Base-by-base conservation (phyloP, 2,329 filamentous ascomycete genomes). In the Aspergillus pseudotamarii region DNA sequence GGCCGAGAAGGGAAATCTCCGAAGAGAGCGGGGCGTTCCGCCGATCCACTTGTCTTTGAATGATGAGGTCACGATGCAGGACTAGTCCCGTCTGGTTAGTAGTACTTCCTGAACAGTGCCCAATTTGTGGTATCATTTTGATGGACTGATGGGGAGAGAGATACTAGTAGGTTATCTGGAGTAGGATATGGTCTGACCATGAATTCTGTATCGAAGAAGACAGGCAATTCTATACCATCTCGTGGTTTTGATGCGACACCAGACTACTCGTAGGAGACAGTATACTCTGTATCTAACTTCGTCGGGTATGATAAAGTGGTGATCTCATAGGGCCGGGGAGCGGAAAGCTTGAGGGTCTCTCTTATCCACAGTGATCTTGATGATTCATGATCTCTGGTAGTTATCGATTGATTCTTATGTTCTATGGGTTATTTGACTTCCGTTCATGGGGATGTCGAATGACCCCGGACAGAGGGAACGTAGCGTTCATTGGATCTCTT, bases 1-100 rank as follows among this genome's bases (percentile, higher is more conserved):
- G 34, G 34, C 34, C 14, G n/a, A 38, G 51, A 55, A 50, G 30
- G 28, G 46, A 48, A 60, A 59, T 26, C 61, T 56, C 61, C 61
- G 57, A 63, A 51, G n/a, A 51, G n/a, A 59, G 61, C 61, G 61
- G 61, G 58, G 61, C 57, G 43, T 57, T 64, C 51, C 57, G 58
- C 41, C 19, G 61, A 60, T 63, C 61, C 58, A 58, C 60, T 36
- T 26, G 23, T 10, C 26, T n/a, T 10, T 16, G 50, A 28, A 14
- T 64, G 62, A 67, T 67, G 66, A 67, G 65, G 66, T 67, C 66
- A 67, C 63, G 59, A 34, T 61, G 54, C 32, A 58, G 43, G 48
- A 51, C 30, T 59, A 23, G 30, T 23, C n/a, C 28, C 10, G 8
- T 41, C 38, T n/a, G 38, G 19, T 41, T 41, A 41, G 6, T 41